These are phyloP conservation scores for Lobosporangium transversale DNA, from an alignment of 192 early-diverging fungal genomes.

Conservation along the genomic window DNA sequence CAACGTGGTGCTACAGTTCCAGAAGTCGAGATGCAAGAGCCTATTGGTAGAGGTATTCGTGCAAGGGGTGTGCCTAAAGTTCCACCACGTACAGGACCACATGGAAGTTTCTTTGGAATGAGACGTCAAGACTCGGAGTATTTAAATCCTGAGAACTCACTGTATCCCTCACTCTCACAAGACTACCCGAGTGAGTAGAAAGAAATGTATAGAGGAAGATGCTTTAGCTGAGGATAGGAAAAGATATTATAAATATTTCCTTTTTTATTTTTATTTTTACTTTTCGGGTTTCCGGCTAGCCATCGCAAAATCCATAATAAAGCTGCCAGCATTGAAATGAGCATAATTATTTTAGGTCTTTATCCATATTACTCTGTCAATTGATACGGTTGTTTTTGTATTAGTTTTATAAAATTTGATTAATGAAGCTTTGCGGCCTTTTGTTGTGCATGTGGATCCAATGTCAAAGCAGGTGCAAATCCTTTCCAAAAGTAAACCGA, in stretches of 20 bases:
- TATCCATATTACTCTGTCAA: background rate
- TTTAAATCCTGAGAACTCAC: constrained; percentile 35
- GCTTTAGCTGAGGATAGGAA: background rate
- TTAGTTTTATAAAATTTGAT: background rate
- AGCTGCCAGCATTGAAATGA: no score
- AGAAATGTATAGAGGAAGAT: background rate
- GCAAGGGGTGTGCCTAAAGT: constrained; percentile 17
- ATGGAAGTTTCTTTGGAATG: constrained; percentile 51
- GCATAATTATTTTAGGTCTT: no score
- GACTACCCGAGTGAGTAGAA: constrained; percentile 4
- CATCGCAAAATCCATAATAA: no score
- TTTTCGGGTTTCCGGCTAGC: no score
- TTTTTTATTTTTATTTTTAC: no score
- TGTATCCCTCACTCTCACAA: constrained; percentile 47
- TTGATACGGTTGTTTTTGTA: background rate
- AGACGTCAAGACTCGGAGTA: constrained; percentile 45
- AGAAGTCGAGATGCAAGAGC: background rate
- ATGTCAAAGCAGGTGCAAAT: constrained; percentile 30
- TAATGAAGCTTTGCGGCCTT: constrained; percentile 11
- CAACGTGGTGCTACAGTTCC: background rate
- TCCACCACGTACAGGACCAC: constrained; percentile 29
- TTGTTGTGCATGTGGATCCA: background rate
- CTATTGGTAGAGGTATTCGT: background rate
- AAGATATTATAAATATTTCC: no score
- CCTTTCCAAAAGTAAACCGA: constrained; percentile 40